Evolutionary conservation across 148 eudicot genomes (phyloP), one percentile per base, ranked within the genome.

Genomic region (Amaranthus hypochondriacus): DNA sequence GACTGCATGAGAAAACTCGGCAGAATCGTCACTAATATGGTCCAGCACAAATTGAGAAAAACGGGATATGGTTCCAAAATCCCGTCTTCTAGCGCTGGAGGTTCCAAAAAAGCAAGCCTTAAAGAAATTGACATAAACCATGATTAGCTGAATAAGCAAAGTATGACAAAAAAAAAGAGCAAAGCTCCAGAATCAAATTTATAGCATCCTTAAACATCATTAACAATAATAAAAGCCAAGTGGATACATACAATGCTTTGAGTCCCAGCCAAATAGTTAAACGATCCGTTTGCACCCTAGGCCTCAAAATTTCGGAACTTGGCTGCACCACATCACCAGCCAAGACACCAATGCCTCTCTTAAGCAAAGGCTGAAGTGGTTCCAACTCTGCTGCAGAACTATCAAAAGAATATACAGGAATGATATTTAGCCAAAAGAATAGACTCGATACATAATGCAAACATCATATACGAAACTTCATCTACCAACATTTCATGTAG

Each of bases 31-130:
- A 78, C 96, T 92, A 70, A 95, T 92, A 81, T 95, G 97, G 81
- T 95, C 95, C 63, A 95, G 92, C 46, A 95, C 86, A 71, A 95
- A 75, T 88, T 95, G 73, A 92, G 93, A 77, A 95, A 92, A 80
- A 87, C 80, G 49, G 97, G 97, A 82, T 92, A 90, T 55, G 84
- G 92, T 79, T 95, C 99, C 84, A 95, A 85, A 53, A 95, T 89
- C 79, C 99, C 97, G 75, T 95, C 99, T 89, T 92, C 99, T 81
- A 92, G 90, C 69, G 99, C 96, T 66, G 86, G 86, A 83, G 97
- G 92, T 82, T 95, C 94, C 83, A 95, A 73, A 75, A 95, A 92
- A 65, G 97, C 96, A 78, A 92, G 90, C 92, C 99, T 95, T 83
- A 76, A 83, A 68, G 57, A 80, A 44, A 78, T 43, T 80, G 72